Conservation (phyloP, 2,329 filamentous ascomycete species). For the Endothia cerciana region DNA sequence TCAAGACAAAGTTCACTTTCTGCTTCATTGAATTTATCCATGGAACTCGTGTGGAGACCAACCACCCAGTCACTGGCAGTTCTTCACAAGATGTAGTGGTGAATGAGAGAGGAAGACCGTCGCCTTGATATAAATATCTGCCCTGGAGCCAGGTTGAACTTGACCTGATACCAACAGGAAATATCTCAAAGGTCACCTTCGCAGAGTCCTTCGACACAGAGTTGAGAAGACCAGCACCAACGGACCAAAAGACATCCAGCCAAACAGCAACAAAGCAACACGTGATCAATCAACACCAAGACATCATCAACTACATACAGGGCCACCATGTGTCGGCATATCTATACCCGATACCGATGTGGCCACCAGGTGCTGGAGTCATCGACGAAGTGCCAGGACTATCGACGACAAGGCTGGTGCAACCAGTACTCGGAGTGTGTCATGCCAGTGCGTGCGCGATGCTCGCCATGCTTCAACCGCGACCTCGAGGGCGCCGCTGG, state of each 20-base stretch:
- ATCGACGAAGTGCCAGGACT: not conserved
- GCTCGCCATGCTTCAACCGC: not conserved
- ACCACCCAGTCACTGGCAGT: not conserved
- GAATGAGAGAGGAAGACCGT: too few species aligned
- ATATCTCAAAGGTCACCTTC: not conserved
- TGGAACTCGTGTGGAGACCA: not conserved
- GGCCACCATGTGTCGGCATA: not conserved
- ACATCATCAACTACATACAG: not conserved
- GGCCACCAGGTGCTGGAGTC: not conserved
- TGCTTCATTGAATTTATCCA: not conserved
- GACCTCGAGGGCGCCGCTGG: too few species aligned
- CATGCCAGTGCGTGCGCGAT: not conserved
- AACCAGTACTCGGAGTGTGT: not conserved
- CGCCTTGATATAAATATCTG: too few species aligned
- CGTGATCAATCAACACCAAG: not conserved
- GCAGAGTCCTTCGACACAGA: not conserved
- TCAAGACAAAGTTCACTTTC: too few species aligned
- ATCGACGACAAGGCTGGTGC: slow-evolving; percentile 1
- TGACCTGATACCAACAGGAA: too few species aligned
- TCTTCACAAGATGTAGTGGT: too few species aligned
- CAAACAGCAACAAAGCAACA: not conserved
- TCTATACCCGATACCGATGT: not conserved
- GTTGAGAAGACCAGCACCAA: too few species aligned
- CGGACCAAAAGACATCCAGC: too few species aligned
- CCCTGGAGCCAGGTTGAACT: too few species aligned